Percentiles rank a stretch among this genome's conserved stretches.
Conservation (phyloP, 495 filamentous ascomycete species). For the Staphylotrichum longicolle region DNA sequence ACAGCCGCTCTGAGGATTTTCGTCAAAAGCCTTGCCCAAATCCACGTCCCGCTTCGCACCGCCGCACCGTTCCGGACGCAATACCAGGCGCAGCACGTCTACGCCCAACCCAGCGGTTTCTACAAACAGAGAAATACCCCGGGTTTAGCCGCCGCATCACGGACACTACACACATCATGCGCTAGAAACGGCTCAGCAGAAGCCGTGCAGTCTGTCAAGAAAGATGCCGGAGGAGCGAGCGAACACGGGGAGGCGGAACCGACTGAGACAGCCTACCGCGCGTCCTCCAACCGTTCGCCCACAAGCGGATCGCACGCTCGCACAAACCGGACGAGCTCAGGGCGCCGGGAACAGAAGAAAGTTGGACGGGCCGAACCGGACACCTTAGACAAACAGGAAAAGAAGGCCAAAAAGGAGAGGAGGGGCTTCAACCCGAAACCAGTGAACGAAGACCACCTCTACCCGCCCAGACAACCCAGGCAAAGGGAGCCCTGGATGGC, state of each 20-base stretch:
- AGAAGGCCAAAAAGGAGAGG: constrained; percentile 1
- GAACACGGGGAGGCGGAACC: neutral
- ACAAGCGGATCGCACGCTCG: neutral
- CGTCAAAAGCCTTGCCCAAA: constrained; percentile 46
- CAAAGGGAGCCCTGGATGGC: constrained; percentile 25
- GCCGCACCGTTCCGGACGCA: constrained; percentile 16
- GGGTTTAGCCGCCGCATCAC: neutral
- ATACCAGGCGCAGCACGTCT: neutral
- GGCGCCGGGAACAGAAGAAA: too few relatives aligned
- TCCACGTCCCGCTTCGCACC: constrained; percentile 35
- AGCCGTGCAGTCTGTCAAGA: neutral
- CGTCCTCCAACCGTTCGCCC: neutral
- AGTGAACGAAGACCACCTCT: neutral
- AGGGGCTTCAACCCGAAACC: constrained; percentile 9
- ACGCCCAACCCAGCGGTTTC: neutral
- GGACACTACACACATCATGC: constrained; percentile 25
- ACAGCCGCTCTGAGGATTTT: constrained; percentile 48
- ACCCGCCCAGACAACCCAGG: neutral
- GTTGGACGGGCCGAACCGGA: neutral
- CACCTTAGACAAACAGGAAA: neutral
- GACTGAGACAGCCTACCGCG: neutral
- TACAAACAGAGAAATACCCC: neutral
- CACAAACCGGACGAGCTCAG: neutral
- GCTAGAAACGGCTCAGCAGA: neutral
- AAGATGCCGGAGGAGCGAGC: neutral